Percentiles rank a stretch among this genome's conserved stretches.
These are phyloP conservation scores for Paraurostyla sp. DNA, from an alignment of 73 alveolate species.

Conservation along the genomic window DNA sequence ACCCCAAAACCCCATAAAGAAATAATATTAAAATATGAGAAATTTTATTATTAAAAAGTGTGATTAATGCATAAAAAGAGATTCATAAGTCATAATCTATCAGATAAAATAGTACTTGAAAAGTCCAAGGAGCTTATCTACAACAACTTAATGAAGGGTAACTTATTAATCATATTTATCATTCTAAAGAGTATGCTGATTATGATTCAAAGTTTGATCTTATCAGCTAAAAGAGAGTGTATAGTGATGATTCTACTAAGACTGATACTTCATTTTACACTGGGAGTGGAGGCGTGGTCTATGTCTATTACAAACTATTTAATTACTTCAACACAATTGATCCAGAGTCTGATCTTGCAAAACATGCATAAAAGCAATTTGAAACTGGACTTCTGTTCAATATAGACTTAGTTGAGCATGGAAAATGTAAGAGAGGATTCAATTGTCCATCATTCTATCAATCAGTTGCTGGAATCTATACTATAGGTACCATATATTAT, in stretches of 20 bases:
- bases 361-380: background rate
- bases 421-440: constrained; percentile 3
- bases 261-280: constrained; percentile 15
- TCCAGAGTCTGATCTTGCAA: background rate
- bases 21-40: background rate
- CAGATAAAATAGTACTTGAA: background rate
- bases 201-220: background rate
- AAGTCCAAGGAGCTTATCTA: background rate
- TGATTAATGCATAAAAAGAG: background rate
- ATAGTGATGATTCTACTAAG: background rate
- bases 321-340: too few species aligned
- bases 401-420: background rate
- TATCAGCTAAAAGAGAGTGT: background rate
- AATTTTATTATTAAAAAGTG: background rate
- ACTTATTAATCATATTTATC: background rate
- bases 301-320: background rate
- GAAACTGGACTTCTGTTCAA: background rate
- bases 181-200: background rate
- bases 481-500: background rate
- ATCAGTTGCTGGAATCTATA: constrained; percentile 29
- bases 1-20: constrained; percentile 22
- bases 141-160: background rate
- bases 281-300: constrained; percentile 31
- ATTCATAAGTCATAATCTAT: background rate
- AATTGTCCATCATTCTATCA: background rate